Evolutionary conservation across 179 eudicot species (phyloP).

Genomic region (Spergularia azorica): DNA sequence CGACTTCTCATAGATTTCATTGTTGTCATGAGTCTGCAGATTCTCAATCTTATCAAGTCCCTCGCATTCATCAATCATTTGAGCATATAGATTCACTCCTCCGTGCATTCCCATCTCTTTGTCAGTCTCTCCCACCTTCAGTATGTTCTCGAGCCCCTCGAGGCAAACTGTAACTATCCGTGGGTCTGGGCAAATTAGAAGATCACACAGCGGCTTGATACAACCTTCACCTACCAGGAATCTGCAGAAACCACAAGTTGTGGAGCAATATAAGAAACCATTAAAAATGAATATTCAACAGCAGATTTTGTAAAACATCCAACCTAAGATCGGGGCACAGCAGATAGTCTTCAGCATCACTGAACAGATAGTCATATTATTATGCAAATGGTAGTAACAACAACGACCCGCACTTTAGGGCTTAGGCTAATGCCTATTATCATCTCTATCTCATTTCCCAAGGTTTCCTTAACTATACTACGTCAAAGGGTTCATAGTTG

Average conservation of each 20-base stretch:
- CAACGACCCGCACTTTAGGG: too few species aligned
- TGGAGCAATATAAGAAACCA: not conserved
- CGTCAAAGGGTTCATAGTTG: too few species aligned
- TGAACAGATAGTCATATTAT: too few species aligned
- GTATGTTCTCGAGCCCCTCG: slow-evolving; percentile 87
- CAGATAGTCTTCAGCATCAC: too few species aligned
- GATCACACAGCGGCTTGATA: slow-evolving; percentile 86
- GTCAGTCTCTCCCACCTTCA: slow-evolving; percentile 88
- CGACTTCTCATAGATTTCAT: slow-evolving; percentile 76
- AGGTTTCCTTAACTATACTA: too few species aligned
- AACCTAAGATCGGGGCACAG: too few species aligned
- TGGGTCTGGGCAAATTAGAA: slow-evolving; percentile 81
- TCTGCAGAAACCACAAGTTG: slow-evolving; percentile 39
- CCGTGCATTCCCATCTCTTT: slow-evolving; percentile 64
- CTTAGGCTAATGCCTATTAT: too few species aligned
- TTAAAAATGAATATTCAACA: not conserved
- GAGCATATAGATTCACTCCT: slow-evolving; percentile 71
- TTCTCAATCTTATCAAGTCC: slow-evolving; percentile 88
- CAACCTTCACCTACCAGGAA: slow-evolving; percentile 77
- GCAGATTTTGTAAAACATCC: too few species aligned
- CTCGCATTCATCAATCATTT: slow-evolving; percentile 81
- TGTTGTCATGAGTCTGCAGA: slow-evolving; percentile 78
- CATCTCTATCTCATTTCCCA: too few species aligned
- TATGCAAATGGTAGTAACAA: too few species aligned
- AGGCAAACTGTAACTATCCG: slow-evolving; percentile 87